A percentile compares a stretch with the other conserved stretches of the same genome.
These are phyloP conservation scores for Leucosporidium yakuticum DNA, from an alignment of 768 basidiomycete genomes.

Conservation along the genomic window DNA sequence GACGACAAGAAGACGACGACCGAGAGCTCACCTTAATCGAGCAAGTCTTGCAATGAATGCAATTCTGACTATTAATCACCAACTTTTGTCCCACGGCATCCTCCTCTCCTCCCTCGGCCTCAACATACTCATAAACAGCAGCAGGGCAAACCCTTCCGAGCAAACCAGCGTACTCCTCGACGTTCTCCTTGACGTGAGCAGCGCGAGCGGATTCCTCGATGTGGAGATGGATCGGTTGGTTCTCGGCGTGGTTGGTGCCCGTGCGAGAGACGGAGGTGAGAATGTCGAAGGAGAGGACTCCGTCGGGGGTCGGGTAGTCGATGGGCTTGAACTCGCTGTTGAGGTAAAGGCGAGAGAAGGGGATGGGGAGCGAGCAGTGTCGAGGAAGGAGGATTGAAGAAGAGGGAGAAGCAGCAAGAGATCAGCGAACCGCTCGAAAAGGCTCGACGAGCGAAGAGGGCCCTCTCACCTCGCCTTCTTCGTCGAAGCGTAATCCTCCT, in stretches of 20 bases:
- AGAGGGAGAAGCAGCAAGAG: background rate
- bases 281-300: constrained; percentile 86
- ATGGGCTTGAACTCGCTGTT: constrained; percentile 30
- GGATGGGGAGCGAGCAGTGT: too few relatives aligned
- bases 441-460: background rate
- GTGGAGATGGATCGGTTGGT: constrained; percentile 82
- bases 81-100: constrained; percentile 64
- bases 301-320: constrained; percentile 55
- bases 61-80: constrained; percentile 83
- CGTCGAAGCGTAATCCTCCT: constrained; percentile 63
- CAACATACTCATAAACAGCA: constrained; percentile 92
- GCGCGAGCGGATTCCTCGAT: constrained; percentile 45
- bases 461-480: constrained; percentile 52
- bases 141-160: constrained; percentile 89
- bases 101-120: constrained; percentile 61
- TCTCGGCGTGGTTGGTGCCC: constrained; percentile 94
- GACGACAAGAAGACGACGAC: background rate
- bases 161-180: constrained; percentile 73
- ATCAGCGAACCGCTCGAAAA: background rate
- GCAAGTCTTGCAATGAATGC: constrained; percentile 62
- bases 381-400: too few relatives aligned
- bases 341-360: too few relatives aligned
- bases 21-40: constrained; percentile 64
- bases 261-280: constrained; percentile 84
- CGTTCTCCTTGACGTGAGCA: constrained; percentile 71